Evolutionary conservation across 2,329 filamentous ascomycete species (phyloP).

Genomic region (Fusarium phyllophilum): DNA sequence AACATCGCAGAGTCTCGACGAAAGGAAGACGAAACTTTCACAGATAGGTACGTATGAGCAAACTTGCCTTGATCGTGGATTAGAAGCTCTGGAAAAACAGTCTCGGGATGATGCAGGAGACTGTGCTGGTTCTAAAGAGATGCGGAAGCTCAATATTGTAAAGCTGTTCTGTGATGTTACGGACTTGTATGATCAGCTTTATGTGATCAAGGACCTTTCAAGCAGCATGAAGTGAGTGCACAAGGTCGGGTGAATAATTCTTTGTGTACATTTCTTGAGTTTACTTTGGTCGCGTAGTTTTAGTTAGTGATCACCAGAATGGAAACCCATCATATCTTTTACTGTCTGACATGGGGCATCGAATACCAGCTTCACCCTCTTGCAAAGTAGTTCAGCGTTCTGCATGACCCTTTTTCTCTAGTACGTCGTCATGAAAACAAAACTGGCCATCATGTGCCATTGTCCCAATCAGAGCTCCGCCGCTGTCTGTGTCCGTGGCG

Average conservation of each 20-base stretch:
- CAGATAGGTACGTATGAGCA: background rate
- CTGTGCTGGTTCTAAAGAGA: background rate
- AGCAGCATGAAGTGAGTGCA: background rate
- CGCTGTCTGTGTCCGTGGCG: rapidly evolving
- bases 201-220: background rate
- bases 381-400: rapidly evolving
- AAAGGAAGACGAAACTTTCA: background rate
- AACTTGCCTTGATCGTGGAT: background rate
- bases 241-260: rapidly evolving
- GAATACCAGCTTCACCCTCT: rapidly evolving
- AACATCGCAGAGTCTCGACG: rapidly evolving
- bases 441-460: background rate
- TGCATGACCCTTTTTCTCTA: rapidly evolving
- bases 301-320: background rate
- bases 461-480: rapidly evolving
- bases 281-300: rapidly evolving
- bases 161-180: background rate
- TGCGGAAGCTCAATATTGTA: background rate
- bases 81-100: background rate
- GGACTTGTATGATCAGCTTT: background rate
- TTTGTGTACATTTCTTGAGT: rapidly evolving
- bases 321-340: background rate
- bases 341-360: too few species aligned
- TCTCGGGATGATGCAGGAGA: too few species aligned
- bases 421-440: background rate